Percentiles rank a stretch among this genome's conserved stretches.
phyloP scores from a whole-genome alignment of 768 basidiomycete genomes.

The Psilocybe azurescens region DNA sequence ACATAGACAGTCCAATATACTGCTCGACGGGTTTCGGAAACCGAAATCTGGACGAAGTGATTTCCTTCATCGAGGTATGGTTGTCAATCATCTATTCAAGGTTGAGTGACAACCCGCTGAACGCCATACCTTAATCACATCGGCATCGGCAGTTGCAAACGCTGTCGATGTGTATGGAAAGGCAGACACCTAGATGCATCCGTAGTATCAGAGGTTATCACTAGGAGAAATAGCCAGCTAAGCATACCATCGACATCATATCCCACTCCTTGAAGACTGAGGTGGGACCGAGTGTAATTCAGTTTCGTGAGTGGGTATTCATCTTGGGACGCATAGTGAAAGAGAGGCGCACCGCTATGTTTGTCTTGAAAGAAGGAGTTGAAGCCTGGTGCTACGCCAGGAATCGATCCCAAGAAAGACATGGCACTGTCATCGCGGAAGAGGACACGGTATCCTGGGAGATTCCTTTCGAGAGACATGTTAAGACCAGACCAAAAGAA shows the following conservation, averaged over 20 bases:
- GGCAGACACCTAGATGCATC: background rate
- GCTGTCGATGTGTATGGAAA: background rate
- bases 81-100: background rate
- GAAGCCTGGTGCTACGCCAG: background rate
- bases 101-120: background rate
- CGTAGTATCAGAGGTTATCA: background rate
- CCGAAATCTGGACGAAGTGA: constrained; percentile 17
- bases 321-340: background rate
- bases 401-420: background rate
- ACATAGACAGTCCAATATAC: constrained; percentile 41
- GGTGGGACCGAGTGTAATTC: background rate
- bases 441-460: constrained; percentile 6
- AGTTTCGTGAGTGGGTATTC: background rate
- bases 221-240: background rate
- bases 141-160: constrained; percentile 3
- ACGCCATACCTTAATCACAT: constrained; percentile 1
- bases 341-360: background rate
- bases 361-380: constrained; percentile 7
- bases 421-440: background rate
- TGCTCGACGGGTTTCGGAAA: constrained; percentile 21
- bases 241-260: constrained; percentile 3
- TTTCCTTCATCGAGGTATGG: constrained; percentile 9
- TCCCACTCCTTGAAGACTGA: constrained; percentile 10
- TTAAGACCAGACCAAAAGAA: background rate
- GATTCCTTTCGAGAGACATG: background rate